A percentile compares a stretch with the other conserved stretches of the same genome.
Conservation (phyloP, 345 rosid species). For the Moricandia moricandioides region DNA sequence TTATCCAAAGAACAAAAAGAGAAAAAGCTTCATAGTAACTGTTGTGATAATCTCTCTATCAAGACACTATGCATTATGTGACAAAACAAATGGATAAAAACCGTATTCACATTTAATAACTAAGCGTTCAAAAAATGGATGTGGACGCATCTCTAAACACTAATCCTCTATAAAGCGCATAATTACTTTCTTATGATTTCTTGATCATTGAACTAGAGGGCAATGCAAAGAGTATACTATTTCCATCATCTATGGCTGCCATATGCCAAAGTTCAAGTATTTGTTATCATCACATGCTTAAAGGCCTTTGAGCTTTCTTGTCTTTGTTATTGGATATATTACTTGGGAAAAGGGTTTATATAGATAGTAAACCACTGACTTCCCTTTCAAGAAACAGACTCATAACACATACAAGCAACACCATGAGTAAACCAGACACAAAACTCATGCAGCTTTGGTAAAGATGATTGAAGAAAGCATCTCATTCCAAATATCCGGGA, state of each 20-base stretch:
- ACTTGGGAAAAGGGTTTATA: not conserved
- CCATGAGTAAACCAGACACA: not conserved
- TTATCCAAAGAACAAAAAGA: not conserved
- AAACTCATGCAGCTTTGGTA: not conserved
- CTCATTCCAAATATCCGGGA: slow-evolving; percentile 94
- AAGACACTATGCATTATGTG: not conserved
- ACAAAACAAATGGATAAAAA: not conserved
- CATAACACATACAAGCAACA: not conserved
- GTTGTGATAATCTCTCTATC: not conserved
- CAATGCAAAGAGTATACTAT: not conserved
- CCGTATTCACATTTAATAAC: not conserved
- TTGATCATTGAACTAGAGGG: too few relatives aligned
- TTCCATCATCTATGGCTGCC: not conserved
- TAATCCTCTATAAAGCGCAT: too few relatives aligned
- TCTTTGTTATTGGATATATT: not conserved
- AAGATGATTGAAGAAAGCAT: slow-evolving; percentile 45
- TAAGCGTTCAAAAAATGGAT: too few relatives aligned
- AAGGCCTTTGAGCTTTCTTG: not conserved
- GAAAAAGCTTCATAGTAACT: not conserved
- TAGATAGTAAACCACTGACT: not conserved
- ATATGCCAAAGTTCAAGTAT: not conserved
- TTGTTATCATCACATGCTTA: not conserved
- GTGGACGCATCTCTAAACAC: too few relatives aligned
- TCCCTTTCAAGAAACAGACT: not conserved
- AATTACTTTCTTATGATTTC: too few relatives aligned